A percentile compares a stretch with the other conserved stretches of the same genome.
Evolutionary conservation across 257 asterid genomes (phyloP).

Genomic region (Primulina eburnea): DNA sequence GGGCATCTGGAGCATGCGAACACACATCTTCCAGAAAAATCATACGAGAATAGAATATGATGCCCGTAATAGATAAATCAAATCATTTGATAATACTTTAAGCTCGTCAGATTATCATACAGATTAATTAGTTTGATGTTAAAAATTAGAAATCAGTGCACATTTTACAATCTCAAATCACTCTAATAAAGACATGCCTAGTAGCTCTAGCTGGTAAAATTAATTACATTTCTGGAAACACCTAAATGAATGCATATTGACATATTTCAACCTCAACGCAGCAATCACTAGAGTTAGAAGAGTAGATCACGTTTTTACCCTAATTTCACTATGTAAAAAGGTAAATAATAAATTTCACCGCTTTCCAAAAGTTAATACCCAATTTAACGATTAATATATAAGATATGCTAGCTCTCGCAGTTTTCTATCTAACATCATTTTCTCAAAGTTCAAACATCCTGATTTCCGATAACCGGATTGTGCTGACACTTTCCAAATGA

Average conservation of each 20-base stretch:
- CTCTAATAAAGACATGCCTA: neutral
- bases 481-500: neutral
- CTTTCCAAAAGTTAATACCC: neutral
- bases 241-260: neutral
- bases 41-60: neutral
- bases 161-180: neutral
- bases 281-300: neutral
- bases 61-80: neutral
- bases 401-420: too few species aligned
- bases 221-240: neutral
- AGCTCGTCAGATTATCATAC: neutral
- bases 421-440: too few species aligned
- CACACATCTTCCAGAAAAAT: neutral
- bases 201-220: neutral
- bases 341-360: neutral
- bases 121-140: neutral
- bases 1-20: neutral
- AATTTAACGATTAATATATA: neutral
- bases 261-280: neutral
- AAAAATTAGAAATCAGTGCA: neutral
- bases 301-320: neutral
- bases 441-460: neutral
- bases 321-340: too few species aligned
- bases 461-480: neutral
- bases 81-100: too few species aligned